A percentile compares a stretch with the other conserved stretches of the same genome.
Conservation (phyloP, 192 early-diverging fungal species). For the Coemansia sp. region DNA sequence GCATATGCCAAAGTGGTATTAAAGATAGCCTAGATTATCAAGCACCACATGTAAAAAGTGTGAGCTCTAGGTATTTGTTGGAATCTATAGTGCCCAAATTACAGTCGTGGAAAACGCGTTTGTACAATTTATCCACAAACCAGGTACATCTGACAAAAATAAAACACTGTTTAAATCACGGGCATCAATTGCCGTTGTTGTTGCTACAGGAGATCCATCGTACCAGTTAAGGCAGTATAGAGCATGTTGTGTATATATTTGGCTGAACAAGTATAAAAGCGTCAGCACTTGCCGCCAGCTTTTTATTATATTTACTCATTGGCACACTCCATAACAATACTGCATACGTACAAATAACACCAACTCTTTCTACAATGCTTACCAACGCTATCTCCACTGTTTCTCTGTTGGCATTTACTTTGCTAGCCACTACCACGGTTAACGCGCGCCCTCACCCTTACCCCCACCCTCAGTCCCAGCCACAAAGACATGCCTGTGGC, state of each 20-base stretch:
- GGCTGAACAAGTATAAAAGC: no score
- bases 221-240: background rate
- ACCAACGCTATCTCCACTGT: background rate
- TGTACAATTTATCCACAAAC: no score
- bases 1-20: background rate
- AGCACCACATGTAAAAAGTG: background rate
- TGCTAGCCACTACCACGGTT: background rate
- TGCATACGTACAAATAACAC: background rate
- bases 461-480: no score
- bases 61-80: background rate
- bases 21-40: background rate
- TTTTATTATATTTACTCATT: no score
- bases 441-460: no score
- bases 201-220: background rate
- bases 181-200: background rate
- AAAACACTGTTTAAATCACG: background rate
- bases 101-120: no score
- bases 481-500: no score
- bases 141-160: background rate
- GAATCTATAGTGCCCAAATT: background rate
- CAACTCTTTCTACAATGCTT: background rate
- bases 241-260: no score
- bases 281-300: no score
- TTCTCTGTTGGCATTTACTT: background rate
- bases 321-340: no score